Base-by-base conservation (phyloP, 108 stramenopile genomes). In the Epithemia pelagica region DNA sequence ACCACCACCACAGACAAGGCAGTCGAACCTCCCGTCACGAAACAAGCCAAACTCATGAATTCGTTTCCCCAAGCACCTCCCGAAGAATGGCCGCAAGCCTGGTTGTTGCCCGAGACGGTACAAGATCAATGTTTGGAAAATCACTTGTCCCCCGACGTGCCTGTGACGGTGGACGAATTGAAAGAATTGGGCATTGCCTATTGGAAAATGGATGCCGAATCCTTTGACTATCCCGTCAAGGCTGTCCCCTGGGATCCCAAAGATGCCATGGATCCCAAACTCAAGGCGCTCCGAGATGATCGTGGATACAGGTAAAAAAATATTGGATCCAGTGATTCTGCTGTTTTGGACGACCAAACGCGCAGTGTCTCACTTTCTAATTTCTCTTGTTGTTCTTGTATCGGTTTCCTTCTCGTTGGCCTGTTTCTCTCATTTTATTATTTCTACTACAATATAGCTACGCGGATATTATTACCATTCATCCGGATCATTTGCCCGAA, bases 391-490 rank as follows among this genome's bases (percentile, higher is more conserved):
- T n/a, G n/a, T n/a, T n/a, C n/a, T n/a, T n/a, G n/a, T n/a, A n/a
- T n/a, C n/a, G n/a, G n/a, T n/a, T n/a, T n/a, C n/a, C n/a, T n/a
- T n/a, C n/a, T n/a, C n/a, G n/a, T n/a, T n/a, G n/a, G n/a, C n/a
- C n/a, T n/a, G n/a, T n/a, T n/a, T n/a, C n/a, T n/a, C n/a, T n/a
- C n/a, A n/a, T n/a, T n/a, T n/a, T n/a, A n/a, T n/a, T n/a, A n/a
- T n/a, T n/a, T n/a, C n/a, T n/a, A n/a, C n/a, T n/a, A n/a, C n/a
- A n/a, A n/a, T n/a, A n/a, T n/a, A 76, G 77, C 54, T 96, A 96
- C 71, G 84, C 89, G 27, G 97, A 98, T 77, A 94, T 96, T 58
- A 90, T 96, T 71, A 89, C 90, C 28, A 79, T 96, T 60, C 87
- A 82, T 65, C 94, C 94, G 30, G 97, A 97, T 27, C 92, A 78